Evolutionary conservation across 2,329 filamentous ascomycete genomes (phyloP).

Genomic region (Aurifilum marmelostoma): DNA sequence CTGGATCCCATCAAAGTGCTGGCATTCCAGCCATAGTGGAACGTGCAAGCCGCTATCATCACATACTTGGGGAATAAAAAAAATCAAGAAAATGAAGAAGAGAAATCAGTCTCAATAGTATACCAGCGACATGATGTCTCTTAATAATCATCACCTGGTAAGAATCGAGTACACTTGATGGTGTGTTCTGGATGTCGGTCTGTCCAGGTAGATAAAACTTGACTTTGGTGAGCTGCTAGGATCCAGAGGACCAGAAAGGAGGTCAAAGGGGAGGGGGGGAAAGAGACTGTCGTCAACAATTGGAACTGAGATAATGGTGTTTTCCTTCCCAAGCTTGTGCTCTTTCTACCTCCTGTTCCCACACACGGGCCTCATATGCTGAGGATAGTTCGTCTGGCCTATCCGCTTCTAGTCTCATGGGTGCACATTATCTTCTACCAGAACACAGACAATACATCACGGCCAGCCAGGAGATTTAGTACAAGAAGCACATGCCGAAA

Average conservation of each 20-base stretch:
- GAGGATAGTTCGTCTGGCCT: neutral
- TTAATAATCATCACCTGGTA: neutral
- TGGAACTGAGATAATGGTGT: neutral
- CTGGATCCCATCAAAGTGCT: constrained; percentile 24
- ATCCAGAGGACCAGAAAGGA: neutral
- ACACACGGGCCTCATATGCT: neutral
- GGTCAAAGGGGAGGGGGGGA: neutral
- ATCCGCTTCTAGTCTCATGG: neutral
- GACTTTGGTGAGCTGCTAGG: neutral
- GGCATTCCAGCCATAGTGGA: neutral
- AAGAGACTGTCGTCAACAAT: neutral
- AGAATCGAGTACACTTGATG: neutral
- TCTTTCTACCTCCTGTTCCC: neutral
- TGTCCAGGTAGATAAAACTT: neutral
- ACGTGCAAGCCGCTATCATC: neutral
- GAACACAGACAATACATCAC: neutral
- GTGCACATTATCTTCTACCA: neutral
- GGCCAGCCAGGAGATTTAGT: neutral
- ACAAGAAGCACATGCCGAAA: neutral
- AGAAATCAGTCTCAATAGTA: neutral
- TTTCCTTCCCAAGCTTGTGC: too few species aligned
- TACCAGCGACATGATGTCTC: neutral
- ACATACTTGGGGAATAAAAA: neutral
- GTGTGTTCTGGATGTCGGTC: neutral
- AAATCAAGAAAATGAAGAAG: neutral